Conservation (phyloP, 2,329 filamentous ascomycete genomes). For the Fusarium anthophilum region DNA sequence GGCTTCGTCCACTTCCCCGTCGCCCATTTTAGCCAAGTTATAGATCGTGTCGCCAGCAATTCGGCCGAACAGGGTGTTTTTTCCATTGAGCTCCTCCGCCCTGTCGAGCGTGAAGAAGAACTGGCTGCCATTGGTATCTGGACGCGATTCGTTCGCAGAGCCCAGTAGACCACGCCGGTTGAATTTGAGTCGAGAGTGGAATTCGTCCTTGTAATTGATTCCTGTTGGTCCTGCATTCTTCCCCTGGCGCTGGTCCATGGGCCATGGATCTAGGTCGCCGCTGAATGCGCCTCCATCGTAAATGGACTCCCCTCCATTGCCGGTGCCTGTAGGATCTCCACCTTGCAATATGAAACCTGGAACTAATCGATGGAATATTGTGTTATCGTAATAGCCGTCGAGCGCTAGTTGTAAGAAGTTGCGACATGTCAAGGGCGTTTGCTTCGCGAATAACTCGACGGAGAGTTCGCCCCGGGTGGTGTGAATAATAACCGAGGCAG, state of each 20-base stretch:
- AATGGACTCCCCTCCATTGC: slow-evolving; percentile 90
- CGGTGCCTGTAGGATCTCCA: slow-evolving; percentile 92
- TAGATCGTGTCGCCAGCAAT: slow-evolving; percentile 95
- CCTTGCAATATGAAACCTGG: slow-evolving; percentile 94
- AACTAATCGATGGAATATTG: slow-evolving; percentile 92
- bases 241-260: slow-evolving; percentile 71
- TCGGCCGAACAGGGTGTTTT: slow-evolving; percentile 93
- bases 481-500: slow-evolving; percentile 88
- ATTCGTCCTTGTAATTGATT: slow-evolving; percentile 80
- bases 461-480: slow-evolving; percentile 90
- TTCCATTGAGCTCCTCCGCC: slow-evolving; percentile 83
- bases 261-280: slow-evolving; percentile 77
- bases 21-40: slow-evolving; percentile 92
- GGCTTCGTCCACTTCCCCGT: slow-evolving; percentile 81
- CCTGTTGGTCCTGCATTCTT: slow-evolving; percentile 68
- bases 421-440: slow-evolving; percentile 88
- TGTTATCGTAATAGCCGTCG: slow-evolving; percentile 94
- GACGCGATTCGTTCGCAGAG: slow-evolving; percentile 90
- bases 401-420: slow-evolving; percentile 96
- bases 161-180: slow-evolving; percentile 89
- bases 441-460: slow-evolving; percentile 94
- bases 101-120: slow-evolving; percentile 95
- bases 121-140: slow-evolving; percentile 89
- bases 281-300: slow-evolving; percentile 84
- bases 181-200: slow-evolving; percentile 92